Base-by-base conservation (phyloP, 495 filamentous ascomycete genomes). In the Aspergillus leporis region DNA sequence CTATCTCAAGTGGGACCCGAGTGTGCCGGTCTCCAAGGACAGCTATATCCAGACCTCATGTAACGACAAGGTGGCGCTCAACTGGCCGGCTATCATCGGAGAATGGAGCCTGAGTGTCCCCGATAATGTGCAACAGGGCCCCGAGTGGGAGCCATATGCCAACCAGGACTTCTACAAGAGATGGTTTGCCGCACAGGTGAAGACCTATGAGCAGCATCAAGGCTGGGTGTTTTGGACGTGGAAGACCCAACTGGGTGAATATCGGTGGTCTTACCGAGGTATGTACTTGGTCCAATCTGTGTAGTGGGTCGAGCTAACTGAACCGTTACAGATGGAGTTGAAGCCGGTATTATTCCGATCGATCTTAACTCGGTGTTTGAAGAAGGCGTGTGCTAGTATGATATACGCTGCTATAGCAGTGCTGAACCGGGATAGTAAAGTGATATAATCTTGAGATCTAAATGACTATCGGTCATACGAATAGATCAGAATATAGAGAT, bases 171-270 rank as follows among this genome's bases (percentile, higher is more conserved):
- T 82, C 61, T 87, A 88, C 61, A 62, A 50, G 51, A 69, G 75
- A 58, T 88, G 76, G 82, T 88, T 83, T 69, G 84, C 82, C 9
- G 84, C 84, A 3, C 84, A 87, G 65, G 77, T 82, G 5, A 70
- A 71, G 21, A 71, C 77, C 1, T 87, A 84, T 59, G 85, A 88
- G 73, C 75, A 78, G 64, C 75, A 78, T 45, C 70, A 71, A 12
- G 85, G 85, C 0, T 88, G 85, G 84, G 62, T 85, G 3, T 88
- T 84, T 66, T 88, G 85, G 85, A 73, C 73, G 12, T 87, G 85
- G 85, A 88, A 85, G 73, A 67, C 71, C 12, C 69, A 82, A 55
- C 67, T 81, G 51, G 74, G 79, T 21, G 84, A 88, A 67, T 85
- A 76, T 66, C 70, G 85, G 25, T 87, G 85, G 83, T 77, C 77